Evolutionary conservation across 2,329 filamentous ascomycete species (phyloP), one percentile per base, ranked within the genome.

Genomic region (Corniculantispora saksenae): DNA sequence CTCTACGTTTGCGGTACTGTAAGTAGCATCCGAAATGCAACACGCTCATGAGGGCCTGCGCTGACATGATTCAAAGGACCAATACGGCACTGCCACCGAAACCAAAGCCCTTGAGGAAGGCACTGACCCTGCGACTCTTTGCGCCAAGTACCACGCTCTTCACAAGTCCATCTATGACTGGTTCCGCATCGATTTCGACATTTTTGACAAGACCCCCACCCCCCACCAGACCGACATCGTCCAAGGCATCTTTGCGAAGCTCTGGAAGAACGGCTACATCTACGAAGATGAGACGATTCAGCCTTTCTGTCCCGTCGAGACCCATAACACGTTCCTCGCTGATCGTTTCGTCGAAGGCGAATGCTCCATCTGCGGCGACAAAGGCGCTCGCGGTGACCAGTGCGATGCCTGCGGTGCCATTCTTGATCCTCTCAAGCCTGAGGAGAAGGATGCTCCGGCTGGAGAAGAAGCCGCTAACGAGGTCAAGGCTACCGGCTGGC

Each of bases 81-180:
- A 98, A 80, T 98, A 97, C 78, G 94, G 94, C 65, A 98, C 94
- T 15, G 94, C 94, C 25, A 97, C 94, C 38, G 94, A 97, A 80
- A 97, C 94, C 29, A 97, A 97, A 81, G 94, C 94, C 5, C 87
- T 97, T 48, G 93, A 97, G 76, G 93, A 95, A 76, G 90, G 90
- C 17, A 83, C 93, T 68, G 93, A 90, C 15, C 93, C 94, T 25
- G 85, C 91, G 72, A 86, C 94, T 74, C 87, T 98, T 15, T 97
- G 94, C 82, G 88, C 91, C 79, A 96, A 97, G 81, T 97, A 96
- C 82, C 92, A 96, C 80, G 88, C 88, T 72, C 88, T 97, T 66
- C 94, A 97, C 80, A 89, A 93, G 72, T 92, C 91, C 57, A 91
- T 97, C 70, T 98, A 98, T 79, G 87, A 96, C 77, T 97, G 94